Percentiles rank a stretch among this genome's conserved stretches.
These are phyloP conservation scores for Tetrastigma voinierianum DNA, from an alignment of 164 flowering plant genomes.

Conservation along the genomic window DNA sequence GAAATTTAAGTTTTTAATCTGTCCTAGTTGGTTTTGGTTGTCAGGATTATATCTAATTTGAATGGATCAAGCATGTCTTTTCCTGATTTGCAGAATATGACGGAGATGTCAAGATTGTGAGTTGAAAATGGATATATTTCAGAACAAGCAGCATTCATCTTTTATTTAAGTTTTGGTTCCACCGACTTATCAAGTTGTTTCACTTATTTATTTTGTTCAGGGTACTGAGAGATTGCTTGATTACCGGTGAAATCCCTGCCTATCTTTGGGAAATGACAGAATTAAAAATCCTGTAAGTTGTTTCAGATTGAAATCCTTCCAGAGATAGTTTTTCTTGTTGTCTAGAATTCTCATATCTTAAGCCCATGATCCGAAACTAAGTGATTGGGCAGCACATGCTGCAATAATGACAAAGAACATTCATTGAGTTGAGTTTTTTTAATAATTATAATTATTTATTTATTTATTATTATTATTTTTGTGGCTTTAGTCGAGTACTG, in stretches of 20 bases:
- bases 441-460: too few species aligned
- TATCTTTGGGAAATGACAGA: constrained; percentile 39
- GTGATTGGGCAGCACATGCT: too few species aligned
- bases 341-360: too few species aligned
- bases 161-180: background rate
- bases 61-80: constrained; percentile 41
- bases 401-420: too few species aligned
- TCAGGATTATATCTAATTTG: constrained; percentile 85
- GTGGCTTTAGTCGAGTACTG: too few species aligned
- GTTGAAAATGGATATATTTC: constrained; percentile 20
- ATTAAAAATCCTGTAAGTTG: constrained; percentile 52
- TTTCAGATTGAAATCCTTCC: background rate
- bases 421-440: background rate
- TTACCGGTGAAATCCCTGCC: constrained; percentile 56
- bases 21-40: background rate
- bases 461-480: too few species aligned
- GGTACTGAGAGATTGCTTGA: constrained; percentile 63
- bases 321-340: too few species aligned
- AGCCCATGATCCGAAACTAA: too few species aligned
- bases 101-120: constrained; percentile 43
- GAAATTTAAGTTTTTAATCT: too few species aligned
- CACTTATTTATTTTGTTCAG: constrained; percentile 30
- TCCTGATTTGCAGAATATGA: constrained; percentile 53
- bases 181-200: background rate
- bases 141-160: too few species aligned